Percentiles rank a stretch among this genome's conserved stretches.
Conservation (phyloP, 768 basidiomycete genomes). For the Chlorophyllum brunneum region DNA sequence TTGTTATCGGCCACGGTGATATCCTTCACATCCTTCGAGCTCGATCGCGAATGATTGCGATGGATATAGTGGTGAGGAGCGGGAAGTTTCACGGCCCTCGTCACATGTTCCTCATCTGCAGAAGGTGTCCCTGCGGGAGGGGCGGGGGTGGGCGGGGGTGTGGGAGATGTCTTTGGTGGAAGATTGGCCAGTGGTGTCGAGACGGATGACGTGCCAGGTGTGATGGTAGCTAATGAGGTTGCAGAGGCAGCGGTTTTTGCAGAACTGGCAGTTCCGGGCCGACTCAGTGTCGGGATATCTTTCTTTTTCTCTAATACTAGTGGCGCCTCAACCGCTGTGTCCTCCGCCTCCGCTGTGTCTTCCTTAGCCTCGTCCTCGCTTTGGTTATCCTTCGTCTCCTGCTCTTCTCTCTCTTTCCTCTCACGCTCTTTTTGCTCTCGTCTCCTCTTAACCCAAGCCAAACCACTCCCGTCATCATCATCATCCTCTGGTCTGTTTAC, state of each 20-base stretch:
- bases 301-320: constrained; percentile 24
- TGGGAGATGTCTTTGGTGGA: not conserved
- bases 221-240: not conserved
- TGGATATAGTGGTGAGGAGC: constrained; percentile 28
- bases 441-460: constrained; percentile 75
- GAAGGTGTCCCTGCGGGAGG: constrained; percentile 2
- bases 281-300: not conserved
- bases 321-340: constrained; percentile 16
- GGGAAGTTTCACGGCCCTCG: constrained; percentile 30
- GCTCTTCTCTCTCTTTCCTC: constrained; percentile 32
- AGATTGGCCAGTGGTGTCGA: not conserved
- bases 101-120: constrained; percentile 25
- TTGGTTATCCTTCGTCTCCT: constrained; percentile 18
- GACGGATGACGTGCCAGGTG: not conserved
- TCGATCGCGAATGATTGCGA: constrained; percentile 9
- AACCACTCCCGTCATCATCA: constrained; percentile 83
- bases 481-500: constrained; percentile 23
- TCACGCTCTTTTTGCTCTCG: constrained; percentile 55
- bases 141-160: not conserved
- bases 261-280: constrained; percentile 4
- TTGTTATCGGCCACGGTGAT: not conserved
- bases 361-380: constrained; percentile 16
- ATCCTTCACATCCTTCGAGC: constrained; percentile 1
- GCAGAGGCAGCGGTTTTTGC: not conserved
- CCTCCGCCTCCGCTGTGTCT: not conserved